phyloP scores from a whole-genome alignment of 257 asterid genomes.

The Capsicum baccatum region DNA sequence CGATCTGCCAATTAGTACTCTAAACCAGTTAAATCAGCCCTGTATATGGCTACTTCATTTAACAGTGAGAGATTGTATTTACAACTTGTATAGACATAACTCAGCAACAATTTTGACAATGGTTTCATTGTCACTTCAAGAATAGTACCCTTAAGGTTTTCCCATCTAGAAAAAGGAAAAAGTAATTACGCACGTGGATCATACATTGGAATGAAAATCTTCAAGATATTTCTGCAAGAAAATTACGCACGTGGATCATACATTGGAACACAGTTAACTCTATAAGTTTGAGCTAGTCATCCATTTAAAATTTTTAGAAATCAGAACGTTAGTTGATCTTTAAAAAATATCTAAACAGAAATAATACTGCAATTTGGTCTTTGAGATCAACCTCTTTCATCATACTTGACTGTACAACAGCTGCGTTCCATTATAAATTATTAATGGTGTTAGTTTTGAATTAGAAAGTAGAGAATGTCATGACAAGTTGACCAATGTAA shows the following conservation, averaged over 20 bases:
- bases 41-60: background rate
- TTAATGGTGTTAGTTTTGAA: slow-evolving; percentile 12
- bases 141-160: background rate
- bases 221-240: slow-evolving; percentile 45
- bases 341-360: background rate
- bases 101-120: too few species aligned
- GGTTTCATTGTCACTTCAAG: background rate
- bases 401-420: slow-evolving; percentile 49
- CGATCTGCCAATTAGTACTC: slow-evolving; percentile 20
- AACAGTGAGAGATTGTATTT: background rate
- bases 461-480: background rate
- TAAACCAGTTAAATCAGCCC: slow-evolving; percentile 1
- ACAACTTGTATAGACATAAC: too few species aligned
- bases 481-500: too few species aligned
- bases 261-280: background rate
- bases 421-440: slow-evolving; percentile 28
- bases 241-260: slow-evolving; percentile 12
- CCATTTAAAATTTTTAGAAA: slow-evolving; percentile 12
- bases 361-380: slow-evolving; percentile 65
- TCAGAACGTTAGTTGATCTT: background rate
- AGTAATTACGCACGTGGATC: background rate
- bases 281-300: background rate
- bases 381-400: slow-evolving; percentile 51
- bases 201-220: slow-evolving; percentile 73
- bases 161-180: background rate